phyloP scores from a whole-genome alignment of 140 eudicot genomes.

The Cichorium intybus region DNA sequence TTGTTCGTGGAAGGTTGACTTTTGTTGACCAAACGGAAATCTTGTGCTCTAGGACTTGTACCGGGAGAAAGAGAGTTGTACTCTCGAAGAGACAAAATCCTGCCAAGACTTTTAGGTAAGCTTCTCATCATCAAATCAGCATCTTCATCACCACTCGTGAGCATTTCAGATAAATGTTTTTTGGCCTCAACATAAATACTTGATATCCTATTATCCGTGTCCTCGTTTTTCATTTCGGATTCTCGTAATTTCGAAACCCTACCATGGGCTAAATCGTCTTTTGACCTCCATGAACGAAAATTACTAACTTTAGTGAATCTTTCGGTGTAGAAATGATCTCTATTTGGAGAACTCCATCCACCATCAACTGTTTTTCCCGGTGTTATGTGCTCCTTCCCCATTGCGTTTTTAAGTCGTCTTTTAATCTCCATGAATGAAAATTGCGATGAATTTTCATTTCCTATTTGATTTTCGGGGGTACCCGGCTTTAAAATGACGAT shows the following conservation, averaged over 20 bases:
- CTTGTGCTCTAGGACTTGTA: conserved; percentile 48
- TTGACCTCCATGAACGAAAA: conserved; percentile 19
- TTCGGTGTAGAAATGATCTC: conserved; percentile 78
- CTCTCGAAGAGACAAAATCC: conserved; percentile 72
- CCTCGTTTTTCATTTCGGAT: conserved; percentile 24
- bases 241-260: conserved; percentile 37
- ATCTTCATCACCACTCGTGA: conserved; percentile 58
- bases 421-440: conserved; percentile 75
- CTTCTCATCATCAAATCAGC: conserved; percentile 43
- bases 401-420: conserved; percentile 67
- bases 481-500: conserved; percentile 90
- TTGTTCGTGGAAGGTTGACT: conserved; percentile 19
- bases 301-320: conserved; percentile 43
- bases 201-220: conserved; percentile 37
- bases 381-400: conserved; percentile 59
- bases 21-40: conserved; percentile 29
- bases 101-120: conserved; percentile 66
- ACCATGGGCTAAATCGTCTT: conserved; percentile 29
- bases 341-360: conserved; percentile 82
- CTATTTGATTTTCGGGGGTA: conserved; percentile 36
- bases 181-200: conserved; percentile 70
- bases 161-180: conserved; percentile 81
- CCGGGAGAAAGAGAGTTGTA: conserved; percentile 48
- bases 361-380: conserved; percentile 36
- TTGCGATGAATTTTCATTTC: conserved; percentile 38